Base-by-base conservation (phyloP, 495 filamentous ascomycete species). In the Tuber magnatum region DNA sequence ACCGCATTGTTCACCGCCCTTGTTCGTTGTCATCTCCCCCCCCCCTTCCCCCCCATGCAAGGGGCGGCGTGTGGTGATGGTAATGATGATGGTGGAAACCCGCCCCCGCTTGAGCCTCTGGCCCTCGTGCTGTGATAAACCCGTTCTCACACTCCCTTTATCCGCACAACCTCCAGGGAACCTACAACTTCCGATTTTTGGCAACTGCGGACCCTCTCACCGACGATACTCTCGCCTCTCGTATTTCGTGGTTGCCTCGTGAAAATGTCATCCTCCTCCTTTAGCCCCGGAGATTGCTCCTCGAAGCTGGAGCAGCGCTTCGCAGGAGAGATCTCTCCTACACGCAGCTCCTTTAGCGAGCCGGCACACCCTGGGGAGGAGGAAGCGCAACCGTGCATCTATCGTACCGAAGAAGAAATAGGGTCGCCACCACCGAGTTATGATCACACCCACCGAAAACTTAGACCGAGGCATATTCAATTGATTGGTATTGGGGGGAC, bases 401-500 rank as follows among this genome's bases (percentile, higher is more conserved):
- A 65, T 65, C n/a, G 32, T 35, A 20, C 51, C n/a, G 70, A 68
- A 44, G 73, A 68, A 51, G 73, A 72, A 44, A 40, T 28, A 32
- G 73, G 76, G 28, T 71, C 51, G 16, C 48, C 68, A 12, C 74
- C 71, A 20, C 74, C 77, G n/a, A 73, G 69, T 41, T 78, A 76
- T 44, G 80, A 81, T 68, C 16, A 80, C 43, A 81, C 80, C 20
- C 78, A 80, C n/a, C 69, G 80, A 28, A 81, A 78, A 51, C 56
- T 81, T 8, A 80, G 78, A 41, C 73, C 78, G 40, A 74, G 80
- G 35, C 80, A 81, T 69, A 78, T 81, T 41, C 80, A 81, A 61
- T 84, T 94, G 73, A 93, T 93, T 72, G 91, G 89, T 61, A 90
- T 93, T 78, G 92, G 92, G 51, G 92, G 92, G 46, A 90, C 89